Base-by-base conservation (phyloP, 2,329 filamentous ascomycete species). In the Trichoderma arundinaceum region DNA sequence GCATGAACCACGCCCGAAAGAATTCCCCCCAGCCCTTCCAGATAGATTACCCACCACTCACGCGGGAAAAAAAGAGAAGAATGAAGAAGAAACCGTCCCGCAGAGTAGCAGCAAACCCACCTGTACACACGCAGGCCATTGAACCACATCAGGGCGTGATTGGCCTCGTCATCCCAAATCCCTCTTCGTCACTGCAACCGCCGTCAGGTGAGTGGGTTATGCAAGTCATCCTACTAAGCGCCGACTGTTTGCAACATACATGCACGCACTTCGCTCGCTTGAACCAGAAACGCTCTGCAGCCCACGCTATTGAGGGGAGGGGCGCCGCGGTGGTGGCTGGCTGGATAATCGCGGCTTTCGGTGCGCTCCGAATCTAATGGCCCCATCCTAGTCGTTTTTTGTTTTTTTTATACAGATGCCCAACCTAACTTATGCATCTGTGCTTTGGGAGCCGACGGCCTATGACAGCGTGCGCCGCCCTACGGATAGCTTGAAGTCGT, bases 281-380 rank as follows among this genome's bases (percentile, higher is more conserved):
- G 32, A 33, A 10, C 49, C n/a, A 52, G 32, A 35, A 35, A 22
- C 48, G 13, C n/a, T 52, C 43, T 9, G 43, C 56, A 59, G 32
- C 10, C 56, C 56, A 59, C 56, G 56, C 43, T 48, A 33, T 48
- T 48, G 56, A n/a, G 28, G 22, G n/a, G n/a, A n/a, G n/a, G n/a
- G n/a, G n/a, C n/a, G n/a, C 54, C 28, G 41, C n/a, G 19, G 28
- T 22, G 15, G 57, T 59, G 57, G 57, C 57, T 60, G 22, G 56
- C 58, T 61, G 58, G 58, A 19, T 61, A 61, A 52, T 61, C 46
- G 48, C 58, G 58, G 58, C 58, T 61, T 61, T 61, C 58, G 58
- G 58, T 15, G 58, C 58, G 58, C 58, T 52, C 58, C 58, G 58
- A 61, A 61, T 41, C 19, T 22, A 51, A 28, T 51, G 46, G 58